Evolutionary conservation across 768 basidiomycete species (phyloP), one percentile per base, ranked within the genome.

Genomic region (Pulveroboletus sp.): DNA sequence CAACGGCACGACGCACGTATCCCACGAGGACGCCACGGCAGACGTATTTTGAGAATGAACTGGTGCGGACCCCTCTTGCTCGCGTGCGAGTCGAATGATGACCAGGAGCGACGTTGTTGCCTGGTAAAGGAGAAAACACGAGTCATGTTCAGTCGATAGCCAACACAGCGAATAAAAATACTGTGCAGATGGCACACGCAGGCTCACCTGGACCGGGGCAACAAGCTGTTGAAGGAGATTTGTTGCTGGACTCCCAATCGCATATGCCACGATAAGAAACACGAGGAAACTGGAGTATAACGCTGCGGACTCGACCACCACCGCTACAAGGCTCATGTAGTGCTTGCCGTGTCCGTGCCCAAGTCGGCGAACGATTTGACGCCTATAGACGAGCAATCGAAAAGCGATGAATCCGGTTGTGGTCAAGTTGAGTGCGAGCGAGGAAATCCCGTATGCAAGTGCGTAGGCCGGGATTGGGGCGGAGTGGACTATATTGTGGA

Each of bases 221-320:
- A 42, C 26, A 4, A 57, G 5, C 37, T 42, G 45, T 23, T 75
- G 63, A 55, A 75, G 72, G 6, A 74, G 54, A 26, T 75, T 72
- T 40, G 71, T 71, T 14, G 68, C 65, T 4, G 76, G 72, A 49
- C 74, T 64, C 47, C 65, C 62, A 20, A 68, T 31, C 3, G 72
- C 70, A 53, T 75, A 78, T 0, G 72, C 64, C 19, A 75, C 56
- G 42, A 77, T 68, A 55, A 76, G 71, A 7, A 71, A 48, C 17
- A 76, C 19, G 7, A 74, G 67, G 50, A 70, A 69, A 34, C 70
- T 55, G 2, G 73, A 72, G 49, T 76, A 77, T 6, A 76, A 58
- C 3, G 74, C 71, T 0, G 76, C 77, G 4, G 70, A 73, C 52
- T 78, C 76, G 43, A 78, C 53, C 23, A 77, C 45, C 26, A 76